phyloP scores from a whole-genome alignment of 202 grass and related monocot genomes.

The Setaria italica region DNA sequence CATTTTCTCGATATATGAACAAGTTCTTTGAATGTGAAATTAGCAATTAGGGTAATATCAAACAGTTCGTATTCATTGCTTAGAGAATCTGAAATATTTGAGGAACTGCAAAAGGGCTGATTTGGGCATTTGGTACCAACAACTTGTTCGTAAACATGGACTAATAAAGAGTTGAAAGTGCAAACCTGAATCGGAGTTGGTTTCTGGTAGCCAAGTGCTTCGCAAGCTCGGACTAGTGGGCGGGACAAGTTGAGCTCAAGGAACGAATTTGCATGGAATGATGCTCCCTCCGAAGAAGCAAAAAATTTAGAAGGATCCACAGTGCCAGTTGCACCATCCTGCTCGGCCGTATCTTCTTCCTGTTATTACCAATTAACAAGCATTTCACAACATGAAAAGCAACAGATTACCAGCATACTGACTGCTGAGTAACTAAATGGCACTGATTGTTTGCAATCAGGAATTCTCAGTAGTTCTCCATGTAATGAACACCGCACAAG shows the following conservation, averaged over 20 bases:
- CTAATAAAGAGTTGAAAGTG: background rate
- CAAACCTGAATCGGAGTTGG: constrained; percentile 96
- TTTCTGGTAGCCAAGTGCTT: constrained; percentile 91
- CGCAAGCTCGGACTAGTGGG: constrained; percentile 83
- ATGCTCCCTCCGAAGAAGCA: constrained; percentile 69
- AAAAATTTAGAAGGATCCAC: constrained; percentile 63
- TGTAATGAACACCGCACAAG: too few species aligned
- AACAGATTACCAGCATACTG: too few species aligned
- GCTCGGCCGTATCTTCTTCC: constrained; percentile 41
- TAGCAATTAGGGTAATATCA: background rate
- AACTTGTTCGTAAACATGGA: background rate
- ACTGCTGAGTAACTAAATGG: too few species aligned
- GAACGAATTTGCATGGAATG: constrained; percentile 96
- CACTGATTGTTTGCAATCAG: too few species aligned
- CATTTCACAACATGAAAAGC: background rate
- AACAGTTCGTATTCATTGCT: background rate
- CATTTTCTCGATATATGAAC: background rate
- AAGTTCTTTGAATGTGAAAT: constrained; percentile 10
- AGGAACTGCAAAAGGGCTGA: background rate
- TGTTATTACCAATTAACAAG: constrained; percentile 33
- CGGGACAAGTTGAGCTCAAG: constrained; percentile 87
- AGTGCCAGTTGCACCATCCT: constrained; percentile 27
- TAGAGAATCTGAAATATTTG: background rate
- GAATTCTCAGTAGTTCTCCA: too few species aligned
- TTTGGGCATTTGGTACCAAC: background rate